These are phyloP conservation scores for Pleurotus cornucopiae DNA, from an alignment of 768 basidiomycete genomes.

Conservation along the genomic window DNA sequence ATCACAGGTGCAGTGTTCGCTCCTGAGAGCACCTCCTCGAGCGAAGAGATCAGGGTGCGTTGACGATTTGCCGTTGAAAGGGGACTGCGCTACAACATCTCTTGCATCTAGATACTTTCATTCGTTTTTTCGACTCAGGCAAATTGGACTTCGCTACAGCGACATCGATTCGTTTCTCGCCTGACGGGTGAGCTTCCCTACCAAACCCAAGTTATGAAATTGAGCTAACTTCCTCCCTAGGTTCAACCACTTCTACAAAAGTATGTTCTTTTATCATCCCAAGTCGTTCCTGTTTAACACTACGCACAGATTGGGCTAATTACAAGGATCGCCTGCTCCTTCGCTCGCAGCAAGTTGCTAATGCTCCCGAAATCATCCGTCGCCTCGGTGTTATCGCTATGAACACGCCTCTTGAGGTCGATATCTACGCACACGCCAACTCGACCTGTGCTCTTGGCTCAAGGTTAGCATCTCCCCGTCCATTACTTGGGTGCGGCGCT, in stretches of 20 bases:
- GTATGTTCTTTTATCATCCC: constrained; percentile 18
- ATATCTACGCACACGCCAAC: constrained; percentile 49
- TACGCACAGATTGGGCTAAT: constrained; percentile 32
- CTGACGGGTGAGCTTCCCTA: constrained; percentile 29
- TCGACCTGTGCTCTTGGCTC: constrained; percentile 48
- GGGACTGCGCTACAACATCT: background rate
- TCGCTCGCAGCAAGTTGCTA: constrained; percentile 47
- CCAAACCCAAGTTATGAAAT: background rate
- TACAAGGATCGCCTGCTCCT: constrained; percentile 45
- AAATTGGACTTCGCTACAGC: constrained; percentile 44
- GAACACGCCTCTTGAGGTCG: constrained; percentile 49
- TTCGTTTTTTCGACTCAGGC: constrained; percentile 42
- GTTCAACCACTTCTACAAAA: constrained; percentile 44
- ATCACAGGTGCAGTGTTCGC: constrained; percentile 30
- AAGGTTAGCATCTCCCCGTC: constrained; percentile 12
- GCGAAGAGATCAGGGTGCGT: constrained; percentile 19
- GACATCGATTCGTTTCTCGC: constrained; percentile 42
- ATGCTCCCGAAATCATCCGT: constrained; percentile 45
- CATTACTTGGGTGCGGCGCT: background rate
- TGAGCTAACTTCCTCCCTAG: constrained; percentile 14
- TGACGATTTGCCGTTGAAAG: background rate
- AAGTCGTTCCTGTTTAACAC: background rate
- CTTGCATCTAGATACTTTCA: constrained; percentile 31
- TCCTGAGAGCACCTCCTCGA: constrained; percentile 17
- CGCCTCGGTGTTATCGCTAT: constrained; percentile 46